These are phyloP conservation scores for Vigna hirtella DNA, from an alignment of 306 rosid species.

Conservation along the genomic window DNA sequence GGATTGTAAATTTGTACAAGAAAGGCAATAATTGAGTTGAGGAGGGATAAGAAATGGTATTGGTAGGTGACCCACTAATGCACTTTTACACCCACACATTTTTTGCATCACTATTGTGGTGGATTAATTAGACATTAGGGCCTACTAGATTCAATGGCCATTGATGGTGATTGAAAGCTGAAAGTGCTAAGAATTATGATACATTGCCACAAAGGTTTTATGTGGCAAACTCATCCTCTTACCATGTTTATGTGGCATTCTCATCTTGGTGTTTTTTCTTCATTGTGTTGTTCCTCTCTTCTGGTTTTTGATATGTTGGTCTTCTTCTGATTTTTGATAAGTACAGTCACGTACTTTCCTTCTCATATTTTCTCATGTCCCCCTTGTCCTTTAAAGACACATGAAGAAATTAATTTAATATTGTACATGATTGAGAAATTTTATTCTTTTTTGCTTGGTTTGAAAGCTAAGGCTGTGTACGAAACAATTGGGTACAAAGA, in stretches of 20 bases:
- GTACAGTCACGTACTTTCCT: constrained; percentile 28
- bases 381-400: neutral
- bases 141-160: constrained; percentile 39
- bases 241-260: constrained; percentile 5
- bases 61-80: constrained; percentile 37
- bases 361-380: neutral
- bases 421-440: neutral
- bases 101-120: neutral
- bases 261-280: constrained; percentile 4
- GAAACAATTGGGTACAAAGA: neutral
- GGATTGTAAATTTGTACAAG: neutral
- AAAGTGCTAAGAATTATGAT: constrained; percentile 15
- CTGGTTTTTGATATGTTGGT: neutral
- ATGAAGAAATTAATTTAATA: neutral
- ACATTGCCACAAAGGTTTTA: constrained; percentile 10
- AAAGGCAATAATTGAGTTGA: constrained; percentile 31
- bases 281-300: neutral
- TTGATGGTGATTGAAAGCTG: constrained; percentile 37
- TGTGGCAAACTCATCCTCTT: constrained; percentile 51
- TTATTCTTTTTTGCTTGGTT: constrained; percentile 18
- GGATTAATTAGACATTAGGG: constrained; percentile 30
- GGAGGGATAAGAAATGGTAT: constrained; percentile 39
- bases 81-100: constrained; percentile 40
- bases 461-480: constrained; percentile 16
- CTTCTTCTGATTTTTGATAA: constrained; percentile 4